Evolutionary conservation across 495 filamentous ascomycete species (phyloP), one percentile per base, ranked within the genome.

Genomic region (Neohortaea acidophila): DNA sequence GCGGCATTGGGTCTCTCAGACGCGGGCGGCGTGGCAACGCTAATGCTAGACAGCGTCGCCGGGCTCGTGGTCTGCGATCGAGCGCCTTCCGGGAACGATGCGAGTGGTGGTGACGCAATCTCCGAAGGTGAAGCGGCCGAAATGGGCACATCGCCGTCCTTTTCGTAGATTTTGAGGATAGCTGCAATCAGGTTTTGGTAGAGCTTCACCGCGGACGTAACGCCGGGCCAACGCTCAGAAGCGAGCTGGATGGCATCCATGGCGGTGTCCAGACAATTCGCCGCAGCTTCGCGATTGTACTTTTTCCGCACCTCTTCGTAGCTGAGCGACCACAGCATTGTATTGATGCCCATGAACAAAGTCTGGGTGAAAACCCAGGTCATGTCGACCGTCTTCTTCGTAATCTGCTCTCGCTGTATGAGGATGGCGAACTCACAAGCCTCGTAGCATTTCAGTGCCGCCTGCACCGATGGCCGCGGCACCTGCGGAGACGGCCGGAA

Each of bases 311-410:
- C 72, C 39, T 86, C 81, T 10, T 77, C 69, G 51, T 87, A 91
- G 2, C 82, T 87, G 17, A 91, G 67, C 6, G 77, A 67, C 87
- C 87, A 96, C 2, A 96, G 70, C 23, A 92, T 68, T 17, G 80
- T 84, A 50, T 89, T 87, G 27, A 93, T 65, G 12, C 77, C 73
- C 70, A 84, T 83, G 59, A 92, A 93, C 15, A 94, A 65, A 25
- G 79, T 70, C 41, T 91, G 70, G 6, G 87, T 71, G 52, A 91
- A 93, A 25, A 91, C 75, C 84, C 86, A 96, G 2, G 84, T 92
- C 38, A 93, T 61, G 51, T 94, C 87, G 15, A 87, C 75, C 17
- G 72, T 73, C 6, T 67, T 67, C 7, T 69, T 74, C 43, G 72
- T 65, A 51, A 89, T 79, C 54, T 91, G 84, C 34, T 78, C 69